Conservation (phyloP, 176 grass and related monocot species). For the Dactylis glomerata region DNA sequence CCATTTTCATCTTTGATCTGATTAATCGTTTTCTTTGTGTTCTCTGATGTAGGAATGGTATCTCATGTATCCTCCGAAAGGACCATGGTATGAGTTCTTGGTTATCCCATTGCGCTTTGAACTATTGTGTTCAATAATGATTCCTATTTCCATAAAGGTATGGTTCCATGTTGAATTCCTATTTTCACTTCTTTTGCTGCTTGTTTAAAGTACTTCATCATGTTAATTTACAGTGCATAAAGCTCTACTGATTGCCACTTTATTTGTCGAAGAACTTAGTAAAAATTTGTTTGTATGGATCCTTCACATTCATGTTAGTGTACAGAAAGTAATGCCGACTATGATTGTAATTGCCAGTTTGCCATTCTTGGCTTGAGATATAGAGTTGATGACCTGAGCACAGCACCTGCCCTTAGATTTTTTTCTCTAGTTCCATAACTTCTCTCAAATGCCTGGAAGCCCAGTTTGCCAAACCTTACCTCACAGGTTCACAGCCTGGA, state of each 20-base stretch:
- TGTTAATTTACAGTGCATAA: conserved; percentile 7
- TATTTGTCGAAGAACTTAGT: conserved; percentile 10
- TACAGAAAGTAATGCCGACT: background rate
- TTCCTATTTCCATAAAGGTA: conserved; percentile 98
- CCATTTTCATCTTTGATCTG: conserved; percentile 25
- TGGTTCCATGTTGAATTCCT: conserved; percentile 12
- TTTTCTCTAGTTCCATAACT: background rate
- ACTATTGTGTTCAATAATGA: conserved; percentile 97
- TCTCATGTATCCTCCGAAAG: conserved; percentile 64
- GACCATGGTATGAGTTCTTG: conserved; percentile 79
- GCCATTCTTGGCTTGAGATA: background rate
- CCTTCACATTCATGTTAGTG: background rate
- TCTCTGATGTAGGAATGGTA: conserved; percentile 76
- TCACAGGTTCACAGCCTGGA: background rate
- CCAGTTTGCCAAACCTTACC: background rate
- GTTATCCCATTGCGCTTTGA: conserved; percentile 87
- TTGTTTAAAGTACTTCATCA: conserved; percentile 17
- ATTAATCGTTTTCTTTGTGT: conserved; percentile 9
- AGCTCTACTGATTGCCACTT: background rate
- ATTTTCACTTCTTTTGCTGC: conserved; percentile 14
- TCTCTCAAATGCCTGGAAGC: background rate
- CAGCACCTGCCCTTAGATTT: background rate
- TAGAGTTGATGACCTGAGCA: background rate
- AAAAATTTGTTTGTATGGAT: background rate
- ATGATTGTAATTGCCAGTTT: conserved; percentile 11